A percentile compares a stretch with the other conserved stretches of the same genome.
These are phyloP conservation scores for Xylaria cubensis DNA, from an alignment of 495 filamentous ascomycete species.

Conservation along the genomic window DNA sequence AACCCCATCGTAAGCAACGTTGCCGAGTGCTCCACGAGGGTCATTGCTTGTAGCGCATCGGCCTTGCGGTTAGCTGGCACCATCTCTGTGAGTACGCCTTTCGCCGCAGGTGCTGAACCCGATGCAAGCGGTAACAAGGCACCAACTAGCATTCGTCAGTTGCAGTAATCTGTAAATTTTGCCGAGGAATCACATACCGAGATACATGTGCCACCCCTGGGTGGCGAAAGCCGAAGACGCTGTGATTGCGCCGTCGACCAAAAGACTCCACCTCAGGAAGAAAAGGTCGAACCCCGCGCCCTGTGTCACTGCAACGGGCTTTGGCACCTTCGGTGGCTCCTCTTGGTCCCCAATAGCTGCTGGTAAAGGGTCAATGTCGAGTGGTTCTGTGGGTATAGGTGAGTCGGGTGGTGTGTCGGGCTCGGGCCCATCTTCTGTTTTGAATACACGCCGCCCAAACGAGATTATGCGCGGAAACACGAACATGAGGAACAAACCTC, in stretches of 20 bases:
- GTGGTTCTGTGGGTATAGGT: constrained; percentile 33
- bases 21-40: constrained; percentile 59
- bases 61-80: constrained; percentile 49
- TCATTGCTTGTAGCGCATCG: constrained; percentile 59
- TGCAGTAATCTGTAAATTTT: not conserved
- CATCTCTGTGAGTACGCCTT: constrained; percentile 64
- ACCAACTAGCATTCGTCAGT: constrained; percentile 37
- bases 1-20: constrained; percentile 54
- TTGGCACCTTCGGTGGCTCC: constrained; percentile 44
- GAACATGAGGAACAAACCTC: constrained; percentile 58
- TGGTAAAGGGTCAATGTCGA: constrained; percentile 44
- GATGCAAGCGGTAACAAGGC: constrained; percentile 56
- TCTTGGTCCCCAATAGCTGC: constrained; percentile 44
- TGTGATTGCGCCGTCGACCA: constrained; percentile 59
- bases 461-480: constrained; percentile 59
- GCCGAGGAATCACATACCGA: constrained; percentile 39
- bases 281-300: constrained; percentile 56
- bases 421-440: constrained; percentile 21
- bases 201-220: constrained; percentile 59
- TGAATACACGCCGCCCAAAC: constrained; percentile 49
- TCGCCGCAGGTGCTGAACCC: constrained; percentile 57
- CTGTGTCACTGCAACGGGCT: constrained; percentile 33
- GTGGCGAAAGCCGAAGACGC: constrained; percentile 53
- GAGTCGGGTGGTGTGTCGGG: constrained; percentile 9
- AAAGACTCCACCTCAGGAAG: constrained; percentile 55